Evolutionary conservation across 2,329 filamentous ascomycete genomes (phyloP).

Genomic region (Sporothrix inflata): DNA sequence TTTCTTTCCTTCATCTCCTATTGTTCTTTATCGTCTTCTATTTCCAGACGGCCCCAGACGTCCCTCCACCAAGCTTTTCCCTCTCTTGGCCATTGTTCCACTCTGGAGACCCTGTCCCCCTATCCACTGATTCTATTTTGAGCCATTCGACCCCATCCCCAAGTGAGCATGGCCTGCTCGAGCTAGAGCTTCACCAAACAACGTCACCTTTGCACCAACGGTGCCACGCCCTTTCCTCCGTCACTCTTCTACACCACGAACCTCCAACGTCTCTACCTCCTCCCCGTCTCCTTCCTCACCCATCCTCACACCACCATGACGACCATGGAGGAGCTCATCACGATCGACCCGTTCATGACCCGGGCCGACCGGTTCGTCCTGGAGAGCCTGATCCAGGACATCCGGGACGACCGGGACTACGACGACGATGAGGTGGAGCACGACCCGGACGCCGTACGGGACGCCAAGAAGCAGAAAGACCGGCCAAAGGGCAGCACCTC

Average conservation of each 20-base stretch:
- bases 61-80: background rate
- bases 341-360: slow-evolving; percentile 48
- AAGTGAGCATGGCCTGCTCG: slow-evolving; percentile 14
- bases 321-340: slow-evolving; percentile 36
- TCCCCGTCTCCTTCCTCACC: background rate
- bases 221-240: background rate
- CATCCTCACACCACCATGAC: background rate
- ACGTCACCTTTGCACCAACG: background rate
- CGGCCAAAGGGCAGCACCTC: background rate
- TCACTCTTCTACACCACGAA: background rate
- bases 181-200: slow-evolving; percentile 14
- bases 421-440: slow-evolving; percentile 30
- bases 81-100: background rate
- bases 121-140: slow-evolving; percentile 17
- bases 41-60: background rate
- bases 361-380: slow-evolving; percentile 48
- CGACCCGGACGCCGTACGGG: slow-evolving; percentile 28
- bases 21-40: no score
- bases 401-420: slow-evolving; percentile 37
- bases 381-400: slow-evolving; percentile 46
- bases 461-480: slow-evolving; percentile 24
- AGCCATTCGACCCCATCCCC: slow-evolving; percentile 12
- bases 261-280: background rate
- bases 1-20: background rate
- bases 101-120: background rate